Conservation (phyloP, 2,329 filamentous ascomycete genomes). For the Monilinia aucupariae region DNA sequence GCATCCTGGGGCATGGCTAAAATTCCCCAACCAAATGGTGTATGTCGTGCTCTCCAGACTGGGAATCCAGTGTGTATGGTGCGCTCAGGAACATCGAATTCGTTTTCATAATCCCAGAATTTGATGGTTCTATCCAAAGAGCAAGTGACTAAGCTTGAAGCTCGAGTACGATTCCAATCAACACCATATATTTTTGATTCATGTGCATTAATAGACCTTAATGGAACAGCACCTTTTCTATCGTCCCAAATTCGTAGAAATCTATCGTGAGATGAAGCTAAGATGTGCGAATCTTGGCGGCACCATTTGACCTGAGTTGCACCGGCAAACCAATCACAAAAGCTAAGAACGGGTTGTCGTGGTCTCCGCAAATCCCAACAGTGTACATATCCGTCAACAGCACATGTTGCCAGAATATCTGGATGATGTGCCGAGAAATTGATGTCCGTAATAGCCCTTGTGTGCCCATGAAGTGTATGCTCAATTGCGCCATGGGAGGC, state of each 20-base stretch:
- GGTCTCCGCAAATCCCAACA: conserved; percentile 83
- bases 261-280: conserved; percentile 86
- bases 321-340: conserved; percentile 89
- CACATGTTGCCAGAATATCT: conserved; percentile 82
- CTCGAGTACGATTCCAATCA: conserved; percentile 81
- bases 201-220: conserved; percentile 82
- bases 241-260: conserved; percentile 89
- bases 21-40: conserved; percentile 80
- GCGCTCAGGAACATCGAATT: conserved; percentile 62
- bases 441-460: conserved; percentile 87
- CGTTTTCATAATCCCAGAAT: conserved; percentile 74
- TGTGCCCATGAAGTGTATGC: conserved; percentile 79
- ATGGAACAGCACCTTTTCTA: conserved; percentile 67
- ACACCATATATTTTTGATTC: conserved; percentile 91
- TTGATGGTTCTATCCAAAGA: conserved; percentile 90
- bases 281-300: conserved; percentile 74
- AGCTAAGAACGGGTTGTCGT: conserved; percentile 67
- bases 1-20: conserved; percentile 90
- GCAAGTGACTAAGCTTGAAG: conserved; percentile 73
- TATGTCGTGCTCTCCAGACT: conserved; percentile 85
- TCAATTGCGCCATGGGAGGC: conserved; percentile 68
- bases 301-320: conserved; percentile 96
- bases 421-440: conserved; percentile 94
- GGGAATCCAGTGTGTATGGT: conserved; percentile 79
- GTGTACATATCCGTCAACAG: conserved; percentile 88